phyloP scores from a whole-genome alignment of 345 rosid genomes.

The Pugionium dolabratum region DNA sequence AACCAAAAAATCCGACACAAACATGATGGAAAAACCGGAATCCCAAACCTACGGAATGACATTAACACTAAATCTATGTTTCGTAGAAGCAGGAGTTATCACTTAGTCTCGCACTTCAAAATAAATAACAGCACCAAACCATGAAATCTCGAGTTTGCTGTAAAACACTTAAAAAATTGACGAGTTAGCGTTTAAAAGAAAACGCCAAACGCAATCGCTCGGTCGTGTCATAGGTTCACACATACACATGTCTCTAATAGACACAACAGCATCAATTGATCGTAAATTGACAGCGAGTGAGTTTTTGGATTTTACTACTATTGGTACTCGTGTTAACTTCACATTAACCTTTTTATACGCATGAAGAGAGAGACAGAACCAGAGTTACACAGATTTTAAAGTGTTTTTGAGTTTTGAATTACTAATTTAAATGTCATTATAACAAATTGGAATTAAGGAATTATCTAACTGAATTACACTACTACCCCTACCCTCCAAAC shows the following conservation, averaged over 20 bases:
- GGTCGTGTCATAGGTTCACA: slow-evolving; percentile 31
- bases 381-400: neutral
- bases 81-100: neutral
- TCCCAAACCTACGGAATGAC: no score
- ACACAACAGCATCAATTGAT: slow-evolving; percentile 26
- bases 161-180: neutral
- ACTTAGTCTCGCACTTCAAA: neutral
- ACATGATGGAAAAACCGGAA: no score
- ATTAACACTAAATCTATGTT: neutral
- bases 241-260: slow-evolving; percentile 36
- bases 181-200: slow-evolving; percentile 9
- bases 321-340: slow-evolving; percentile 28
- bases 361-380: neutral
- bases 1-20: no score
- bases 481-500: slow-evolving; percentile 34
- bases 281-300: slow-evolving; percentile 35
- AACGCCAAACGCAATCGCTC: slow-evolving; percentile 29
- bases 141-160: neutral
- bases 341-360: slow-evolving; percentile 12
- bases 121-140: slow-evolving; percentile 9
- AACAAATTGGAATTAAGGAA: neutral
- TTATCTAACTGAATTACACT: slow-evolving; percentile 1
- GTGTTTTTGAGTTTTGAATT: slow-evolving; percentile 6
- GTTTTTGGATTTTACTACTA: slow-evolving; percentile 34
- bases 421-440: slow-evolving; percentile 11